Conservation (phyloP, 345 rosid species). For the Eucalyptus urophylla region DNA sequence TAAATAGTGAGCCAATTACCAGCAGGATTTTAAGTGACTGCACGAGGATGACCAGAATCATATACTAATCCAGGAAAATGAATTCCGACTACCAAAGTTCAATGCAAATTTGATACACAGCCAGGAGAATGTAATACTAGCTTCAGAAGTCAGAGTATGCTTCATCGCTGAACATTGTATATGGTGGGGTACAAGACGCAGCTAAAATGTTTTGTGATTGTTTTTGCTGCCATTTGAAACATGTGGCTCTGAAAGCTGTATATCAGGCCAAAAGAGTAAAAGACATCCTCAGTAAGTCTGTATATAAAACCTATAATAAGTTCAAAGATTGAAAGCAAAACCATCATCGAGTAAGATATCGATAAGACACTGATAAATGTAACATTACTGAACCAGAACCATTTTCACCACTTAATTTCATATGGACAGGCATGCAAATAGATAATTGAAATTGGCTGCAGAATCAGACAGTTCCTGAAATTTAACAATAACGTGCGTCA, state of each 20-base stretch:
- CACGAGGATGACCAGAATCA: not conserved
- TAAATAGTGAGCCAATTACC: not conserved
- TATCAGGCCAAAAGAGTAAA: not conserved
- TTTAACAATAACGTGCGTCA: not conserved
- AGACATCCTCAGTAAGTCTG: not conserved
- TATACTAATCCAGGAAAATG: not conserved
- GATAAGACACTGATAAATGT: not conserved
- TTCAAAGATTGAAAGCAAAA: not conserved
- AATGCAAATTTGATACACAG: not conserved
- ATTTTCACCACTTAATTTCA: not conserved
- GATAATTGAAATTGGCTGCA: not conserved
- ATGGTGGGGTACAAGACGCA: not conserved
- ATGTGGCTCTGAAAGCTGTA: not conserved
- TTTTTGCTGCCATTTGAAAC: not conserved
- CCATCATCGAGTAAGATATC: not conserved
- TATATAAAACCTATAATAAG: not conserved
- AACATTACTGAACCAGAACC: not conserved
- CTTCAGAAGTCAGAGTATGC: not conserved
- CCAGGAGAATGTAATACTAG: not conserved
- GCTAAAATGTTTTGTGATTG: not conserved
- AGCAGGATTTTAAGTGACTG: not conserved
- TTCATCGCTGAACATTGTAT: not conserved
- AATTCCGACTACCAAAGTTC: not conserved
- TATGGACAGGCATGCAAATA: not conserved
- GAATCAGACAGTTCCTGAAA: not conserved